A percentile compares a stretch with the other conserved stretches of the same genome.
These are phyloP conservation scores for Auricularia heimuer DNA, from an alignment of 768 basidiomycete species.

Conservation along the genomic window DNA sequence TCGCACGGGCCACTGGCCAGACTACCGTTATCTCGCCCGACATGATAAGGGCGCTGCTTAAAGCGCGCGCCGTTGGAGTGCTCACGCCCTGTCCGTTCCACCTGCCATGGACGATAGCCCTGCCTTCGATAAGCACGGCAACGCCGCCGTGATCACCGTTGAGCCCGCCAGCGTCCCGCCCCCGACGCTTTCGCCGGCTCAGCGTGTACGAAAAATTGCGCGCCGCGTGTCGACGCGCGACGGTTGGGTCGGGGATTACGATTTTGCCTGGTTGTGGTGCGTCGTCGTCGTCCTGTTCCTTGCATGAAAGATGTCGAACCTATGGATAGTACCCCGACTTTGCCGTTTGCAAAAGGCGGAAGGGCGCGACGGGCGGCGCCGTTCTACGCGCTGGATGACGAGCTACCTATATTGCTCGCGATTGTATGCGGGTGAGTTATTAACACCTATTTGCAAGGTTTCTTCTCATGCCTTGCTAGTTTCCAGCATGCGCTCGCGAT, in stretches of 20 bases:
- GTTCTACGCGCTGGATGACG: conserved; percentile 65
- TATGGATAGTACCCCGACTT: conserved; percentile 53
- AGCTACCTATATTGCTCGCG: conserved; percentile 64
- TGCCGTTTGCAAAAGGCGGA: conserved; percentile 44
- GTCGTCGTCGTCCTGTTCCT: background rate
- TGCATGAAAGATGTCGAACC: background rate
- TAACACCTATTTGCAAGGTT: conserved; percentile 12
- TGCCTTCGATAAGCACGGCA: background rate
- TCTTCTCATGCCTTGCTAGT: background rate
- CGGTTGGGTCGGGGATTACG: conserved; percentile 76
- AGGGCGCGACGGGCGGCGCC: conserved; percentile 37
- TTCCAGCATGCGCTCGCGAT: conserved; percentile 72
- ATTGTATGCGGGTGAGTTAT: conserved; percentile 46
- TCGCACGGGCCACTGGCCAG: too few relatives aligned
- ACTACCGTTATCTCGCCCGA: too few relatives aligned
- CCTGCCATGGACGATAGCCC: too few relatives aligned
- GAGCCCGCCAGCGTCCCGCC: background rate
- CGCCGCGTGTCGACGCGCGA: background rate
- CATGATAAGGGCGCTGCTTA: too few relatives aligned
- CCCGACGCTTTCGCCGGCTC: background rate
- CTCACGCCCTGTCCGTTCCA: too few relatives aligned
- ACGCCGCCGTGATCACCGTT: background rate
- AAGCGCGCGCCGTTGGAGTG: too few relatives aligned
- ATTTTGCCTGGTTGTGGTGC: conserved; percentile 44
- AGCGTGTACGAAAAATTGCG: background rate